Conservation (phyloP, 2,329 filamentous ascomycete genomes). For the Penicillium sp. region DNA sequence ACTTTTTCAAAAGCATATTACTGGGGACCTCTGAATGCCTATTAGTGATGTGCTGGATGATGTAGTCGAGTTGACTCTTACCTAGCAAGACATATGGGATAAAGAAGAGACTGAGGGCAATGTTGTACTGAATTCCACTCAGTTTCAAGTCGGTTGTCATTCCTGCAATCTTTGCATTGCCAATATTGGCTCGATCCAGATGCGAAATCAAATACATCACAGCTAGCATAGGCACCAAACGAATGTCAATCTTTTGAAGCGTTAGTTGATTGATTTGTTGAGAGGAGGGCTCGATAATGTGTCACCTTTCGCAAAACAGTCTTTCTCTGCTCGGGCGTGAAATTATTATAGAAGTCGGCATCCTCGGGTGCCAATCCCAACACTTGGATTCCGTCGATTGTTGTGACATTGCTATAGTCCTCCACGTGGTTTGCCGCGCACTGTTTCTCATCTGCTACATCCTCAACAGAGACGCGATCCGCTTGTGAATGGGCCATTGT, state of each 20-base stretch:
- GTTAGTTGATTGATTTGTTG: not conserved
- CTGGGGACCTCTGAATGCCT: constrained; percentile 15
- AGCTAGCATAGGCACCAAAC: constrained; percentile 22
- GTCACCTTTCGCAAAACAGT: constrained; percentile 15
- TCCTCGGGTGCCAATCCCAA: constrained; percentile 17
- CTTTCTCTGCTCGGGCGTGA: constrained; percentile 10
- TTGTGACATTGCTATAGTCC: constrained; percentile 1
- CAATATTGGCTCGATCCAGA: constrained; percentile 23
- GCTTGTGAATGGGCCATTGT: not conserved
- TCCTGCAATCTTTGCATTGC: constrained; percentile 24
- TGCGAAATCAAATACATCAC: constrained; percentile 20
- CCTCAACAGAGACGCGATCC: not conserved
- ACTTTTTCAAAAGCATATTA: constrained; percentile 21
- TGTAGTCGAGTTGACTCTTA: not conserved
- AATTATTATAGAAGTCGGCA: constrained; percentile 14
- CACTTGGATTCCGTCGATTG: constrained; percentile 10
- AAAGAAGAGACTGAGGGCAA: constrained; percentile 17
- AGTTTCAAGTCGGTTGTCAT: constrained; percentile 13
- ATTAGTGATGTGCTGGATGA: not conserved
- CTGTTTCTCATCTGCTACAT: not conserved
- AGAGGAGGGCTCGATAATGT: no score
- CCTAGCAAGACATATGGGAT: constrained; percentile 21
- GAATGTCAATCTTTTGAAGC: constrained; percentile 9
- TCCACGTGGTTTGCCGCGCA: not conserved
- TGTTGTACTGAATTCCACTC: constrained; percentile 24